Evolutionary conservation across 129 eudicot species (phyloP).

Genomic region (Lactuca saligna): DNA sequence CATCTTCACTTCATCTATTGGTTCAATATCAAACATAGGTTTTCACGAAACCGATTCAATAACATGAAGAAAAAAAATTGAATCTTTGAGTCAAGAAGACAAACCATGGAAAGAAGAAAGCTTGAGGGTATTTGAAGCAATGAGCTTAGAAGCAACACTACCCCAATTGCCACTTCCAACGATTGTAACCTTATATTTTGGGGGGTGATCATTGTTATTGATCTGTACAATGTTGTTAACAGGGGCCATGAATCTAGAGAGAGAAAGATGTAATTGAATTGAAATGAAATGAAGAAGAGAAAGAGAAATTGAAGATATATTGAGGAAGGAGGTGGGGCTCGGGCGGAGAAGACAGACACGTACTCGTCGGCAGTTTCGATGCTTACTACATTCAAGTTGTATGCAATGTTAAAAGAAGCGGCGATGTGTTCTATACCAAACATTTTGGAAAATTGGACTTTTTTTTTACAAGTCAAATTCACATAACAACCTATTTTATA

Average conservation of each 20-base stretch:
- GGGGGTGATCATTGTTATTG: constrained; percentile 22
- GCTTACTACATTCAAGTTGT: constrained; percentile 26
- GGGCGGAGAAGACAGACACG: constrained; percentile 74
- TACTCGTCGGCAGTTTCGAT: constrained; percentile 50
- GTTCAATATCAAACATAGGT: constrained; percentile 33
- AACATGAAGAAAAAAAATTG: background rate
- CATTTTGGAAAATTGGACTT: constrained; percentile 24
- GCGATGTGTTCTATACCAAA: constrained; percentile 36
- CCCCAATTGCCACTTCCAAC: constrained; percentile 99
- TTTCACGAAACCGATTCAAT: constrained; percentile 12
- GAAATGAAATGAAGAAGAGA: constrained; percentile 14
- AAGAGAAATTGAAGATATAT: constrained; percentile 7
- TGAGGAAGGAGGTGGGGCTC: constrained; percentile 20
- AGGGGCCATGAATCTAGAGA: constrained; percentile 42
- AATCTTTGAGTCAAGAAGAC: constrained; percentile 9
- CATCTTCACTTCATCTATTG: constrained; percentile 96
- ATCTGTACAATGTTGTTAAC: constrained; percentile 23
- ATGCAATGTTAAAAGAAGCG: constrained; percentile 25
- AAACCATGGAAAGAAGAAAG: constrained; percentile 73
- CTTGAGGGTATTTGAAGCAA: constrained; percentile 87
- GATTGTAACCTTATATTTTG: constrained; percentile 73
- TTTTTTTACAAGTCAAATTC: background rate
- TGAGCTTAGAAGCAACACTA: constrained; percentile 94
- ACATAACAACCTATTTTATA: background rate
- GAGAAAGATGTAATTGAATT: constrained; percentile 11